Percentiles rank a stretch among this genome's conserved stretches.
These are phyloP conservation scores for Crithidia thermophila DNA, from an alignment of 208 protist species.

Conservation along the genomic window DNA sequence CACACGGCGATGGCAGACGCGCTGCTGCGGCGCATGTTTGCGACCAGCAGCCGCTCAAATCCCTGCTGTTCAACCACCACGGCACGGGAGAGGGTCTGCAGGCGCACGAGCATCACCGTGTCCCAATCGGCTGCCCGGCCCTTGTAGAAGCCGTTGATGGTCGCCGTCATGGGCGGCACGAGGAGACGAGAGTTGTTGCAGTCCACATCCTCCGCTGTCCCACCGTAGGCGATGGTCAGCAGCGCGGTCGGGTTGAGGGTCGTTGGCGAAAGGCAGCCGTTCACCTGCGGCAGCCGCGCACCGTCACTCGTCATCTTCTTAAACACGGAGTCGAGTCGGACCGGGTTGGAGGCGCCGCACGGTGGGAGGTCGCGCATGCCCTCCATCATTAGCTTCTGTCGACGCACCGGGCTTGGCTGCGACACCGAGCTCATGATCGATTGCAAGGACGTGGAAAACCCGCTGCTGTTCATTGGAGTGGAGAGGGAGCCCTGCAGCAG, in stretches of 20 bases:
- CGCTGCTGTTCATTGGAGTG: not conserved
- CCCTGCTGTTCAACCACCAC: not conserved
- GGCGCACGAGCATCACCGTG: slow-evolving; percentile 11
- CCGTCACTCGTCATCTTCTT: too few species aligned
- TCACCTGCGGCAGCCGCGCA: too few species aligned
- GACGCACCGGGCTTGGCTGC: not conserved
- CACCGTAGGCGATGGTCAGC: not conserved
- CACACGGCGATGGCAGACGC: not conserved
- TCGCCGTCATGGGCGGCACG: slow-evolving; percentile 1
- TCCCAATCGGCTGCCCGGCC: slow-evolving; percentile 7
- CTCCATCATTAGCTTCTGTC: not conserved
- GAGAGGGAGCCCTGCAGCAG: not conserved
- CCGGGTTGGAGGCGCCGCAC: too few species aligned
- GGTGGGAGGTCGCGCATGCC: too few species aligned
- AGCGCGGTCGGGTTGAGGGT: not conserved
- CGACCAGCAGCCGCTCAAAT: not conserved
- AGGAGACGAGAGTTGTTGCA: not conserved
- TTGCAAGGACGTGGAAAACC: not conserved
- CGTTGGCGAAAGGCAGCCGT: not conserved
- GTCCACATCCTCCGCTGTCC: not conserved
- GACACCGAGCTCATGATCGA: slow-evolving; percentile 5
- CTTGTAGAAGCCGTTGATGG: not conserved
- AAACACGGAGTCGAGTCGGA: too few species aligned
- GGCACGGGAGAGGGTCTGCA: not conserved
- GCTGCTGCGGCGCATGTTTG: not conserved